Base-by-base conservation (phyloP, 768 basidiomycete species). In the Suillus subalutaceus region DNA sequence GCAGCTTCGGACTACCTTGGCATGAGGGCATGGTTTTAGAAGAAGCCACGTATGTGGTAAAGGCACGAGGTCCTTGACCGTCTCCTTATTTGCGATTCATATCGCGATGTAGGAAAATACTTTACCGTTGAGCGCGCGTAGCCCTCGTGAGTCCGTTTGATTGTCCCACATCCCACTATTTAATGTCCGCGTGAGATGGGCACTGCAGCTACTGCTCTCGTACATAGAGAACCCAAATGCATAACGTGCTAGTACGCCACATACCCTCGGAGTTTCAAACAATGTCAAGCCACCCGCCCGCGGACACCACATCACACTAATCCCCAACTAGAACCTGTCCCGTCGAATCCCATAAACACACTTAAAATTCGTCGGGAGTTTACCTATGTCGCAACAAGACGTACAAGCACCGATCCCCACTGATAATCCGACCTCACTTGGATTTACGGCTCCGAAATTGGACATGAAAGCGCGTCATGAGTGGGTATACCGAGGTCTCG, bases 381-480 rank as follows among this genome's bases (percentile, higher is more conserved):
- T 12, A 55, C 53, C 13, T 12, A 8, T 52, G 26, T 52, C 9
- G 4, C 53, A 53, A 53, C 16, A 55, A 18, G 38, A 63, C 12
- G 26, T 50, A 55, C 48, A 30, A 40, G 26, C 63, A 64, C 48
- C 65, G 48, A n/a, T 35, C 53, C 38, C 63, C 65, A 66, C 52
- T 56, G 18, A 20, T 23, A 53, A n/a, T 37, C 20, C 44, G 35
- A 63, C 52, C 20, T n/a, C n/a, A n/a, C n/a, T n/a, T n/a, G n/a
- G n/a, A n/a, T n/a, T n/a, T n/a, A n/a, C 65, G 23, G 26, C 38
- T 20, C 37, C 65, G 50, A 64, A 46, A 23, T 40, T 55, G 18
- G 32, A 66, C 64, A 64, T 57, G 52, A 53, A 48, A 52, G 65
- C 52, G 53, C 48, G 63, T n/a, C 20, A 44, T 40, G 48, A 66